Base-by-base conservation (phyloP, 352 stramenopile genomes). In the Pythium aquatile region DNA sequence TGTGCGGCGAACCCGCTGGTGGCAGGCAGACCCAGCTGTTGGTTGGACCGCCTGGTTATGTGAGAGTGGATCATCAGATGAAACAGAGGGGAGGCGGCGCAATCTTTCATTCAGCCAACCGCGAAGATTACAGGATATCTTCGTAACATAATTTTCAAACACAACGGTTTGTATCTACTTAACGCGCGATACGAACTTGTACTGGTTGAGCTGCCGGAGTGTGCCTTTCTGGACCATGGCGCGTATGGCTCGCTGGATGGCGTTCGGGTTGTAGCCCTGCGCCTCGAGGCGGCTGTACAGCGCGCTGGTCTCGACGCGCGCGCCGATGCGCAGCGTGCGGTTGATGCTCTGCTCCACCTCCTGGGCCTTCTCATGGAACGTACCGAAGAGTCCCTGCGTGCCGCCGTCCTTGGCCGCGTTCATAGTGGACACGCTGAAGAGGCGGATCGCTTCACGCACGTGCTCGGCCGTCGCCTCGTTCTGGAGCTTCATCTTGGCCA, bases 381-480 rank as follows among this genome's bases (percentile, higher is more conserved):
- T 72, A 17, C 83, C 79, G 61, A 94, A 92, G 5, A 94, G 61
- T 17, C 85, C 86, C 35, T 95, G 84, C 3, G 84, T 95, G 30
- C 84, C 85, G 65, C 97, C 96, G 42, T 91, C 87, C 33, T 97
- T 91, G 44, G 97, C 98, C 0, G 98, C 97, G 44, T 98, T 96
- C 91, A 99, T 98, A 6, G 97, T 99, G 65, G 95, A 99, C 28
- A 99, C 96, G 65, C 94, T 98, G 74, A 99, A 99, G 14, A 99
- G 77, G 1, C 97, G 93, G 40, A 99, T 87, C 0, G 98, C 97
- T 70, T 99, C 97, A 13, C 93, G 89, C 46, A 99, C 97, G 73
- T 99, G 84, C n/a, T 88, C 82, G 30, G 74, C 74, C 30, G 73
- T 81, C 3, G 90, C 90, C 62, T 96, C 86, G 42, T 82, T 91